A percentile compares a stretch with the other conserved stretches of the same genome.
Conservation (phyloP, 2,329 filamentous ascomycete species). For the Hymenoscyphus occultus region DNA sequence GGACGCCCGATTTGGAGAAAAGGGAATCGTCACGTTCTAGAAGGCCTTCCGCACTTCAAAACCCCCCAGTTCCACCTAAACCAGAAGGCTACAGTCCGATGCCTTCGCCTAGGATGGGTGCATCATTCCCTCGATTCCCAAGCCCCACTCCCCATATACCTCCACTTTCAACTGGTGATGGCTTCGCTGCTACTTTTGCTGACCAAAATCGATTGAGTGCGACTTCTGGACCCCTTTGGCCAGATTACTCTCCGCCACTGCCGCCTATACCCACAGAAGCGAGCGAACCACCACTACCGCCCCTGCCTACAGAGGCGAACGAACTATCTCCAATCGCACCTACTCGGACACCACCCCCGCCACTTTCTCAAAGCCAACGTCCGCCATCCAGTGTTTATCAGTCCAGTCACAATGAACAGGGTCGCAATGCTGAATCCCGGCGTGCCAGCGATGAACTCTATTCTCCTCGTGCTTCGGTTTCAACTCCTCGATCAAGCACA, state of each 20-base stretch:
- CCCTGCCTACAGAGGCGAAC: slow-evolving; percentile 5
- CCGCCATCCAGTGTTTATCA: slow-evolving; percentile 32
- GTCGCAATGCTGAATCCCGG: slow-evolving; percentile 29
- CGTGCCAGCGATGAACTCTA: slow-evolving; percentile 34
- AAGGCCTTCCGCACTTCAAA: slow-evolving; percentile 39
- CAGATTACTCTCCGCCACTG: slow-evolving; percentile 29
- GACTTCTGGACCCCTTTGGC: slow-evolving; percentile 24
- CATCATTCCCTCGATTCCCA: slow-evolving; percentile 11
- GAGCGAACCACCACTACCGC: slow-evolving; percentile 8
- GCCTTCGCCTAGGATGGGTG: slow-evolving; percentile 24
- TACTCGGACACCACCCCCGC: slow-evolving; percentile 25
- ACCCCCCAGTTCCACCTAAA: slow-evolving; percentile 30
- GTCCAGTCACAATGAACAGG: slow-evolving; percentile 27
- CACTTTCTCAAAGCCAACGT: slow-evolving; percentile 23
- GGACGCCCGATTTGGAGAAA: slow-evolving; percentile 34
- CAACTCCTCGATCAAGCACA: slow-evolving; percentile 35
- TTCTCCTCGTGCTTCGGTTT: slow-evolving; percentile 31
- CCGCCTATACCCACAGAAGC: slow-evolving; percentile 19
- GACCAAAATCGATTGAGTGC: slow-evolving; percentile 22
- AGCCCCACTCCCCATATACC: slow-evolving; percentile 26
- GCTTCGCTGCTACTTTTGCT: slow-evolving; percentile 27
- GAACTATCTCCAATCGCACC: slow-evolving; percentile 15
- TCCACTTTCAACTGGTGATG: slow-evolving; percentile 27
- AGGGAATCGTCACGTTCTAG: slow-evolving; percentile 44
- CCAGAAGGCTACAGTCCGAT: slow-evolving; percentile 29